These are phyloP conservation scores for Fomitiporia mediterranea DNA, from an alignment of 1,284 basidiomycete species.

Conservation along the genomic window DNA sequence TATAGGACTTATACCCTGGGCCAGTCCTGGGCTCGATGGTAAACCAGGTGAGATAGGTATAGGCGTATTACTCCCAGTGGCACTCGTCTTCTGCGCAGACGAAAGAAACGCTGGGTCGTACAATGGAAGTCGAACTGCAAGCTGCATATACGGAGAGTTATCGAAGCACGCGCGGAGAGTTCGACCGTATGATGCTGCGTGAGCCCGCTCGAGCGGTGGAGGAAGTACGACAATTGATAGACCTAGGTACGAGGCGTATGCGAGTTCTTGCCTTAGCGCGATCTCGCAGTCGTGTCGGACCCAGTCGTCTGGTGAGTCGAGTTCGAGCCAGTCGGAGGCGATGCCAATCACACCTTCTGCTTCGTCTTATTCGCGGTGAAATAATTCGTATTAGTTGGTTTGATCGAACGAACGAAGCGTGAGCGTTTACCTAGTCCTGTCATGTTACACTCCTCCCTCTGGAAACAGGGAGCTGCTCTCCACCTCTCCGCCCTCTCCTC, in stretches of 20 bases:
- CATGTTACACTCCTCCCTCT: constrained; percentile 84
- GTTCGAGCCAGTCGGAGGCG: constrained; percentile 90
- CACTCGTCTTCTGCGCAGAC: constrained; percentile 7
- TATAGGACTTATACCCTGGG: not conserved
- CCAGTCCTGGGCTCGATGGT: constrained; percentile 18
- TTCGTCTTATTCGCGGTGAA: constrained; percentile 63
- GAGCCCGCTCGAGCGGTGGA: constrained; percentile 80
- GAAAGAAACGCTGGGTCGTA: constrained; percentile 61
- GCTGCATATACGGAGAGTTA: constrained; percentile 63
- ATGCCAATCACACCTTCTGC: constrained; percentile 74
- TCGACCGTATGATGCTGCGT: constrained; percentile 89
- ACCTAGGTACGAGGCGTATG: constrained; percentile 91
- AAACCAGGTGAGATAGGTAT: constrained; percentile 25
- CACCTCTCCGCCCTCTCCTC: constrained; percentile 83
- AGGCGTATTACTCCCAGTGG: constrained; percentile 33
- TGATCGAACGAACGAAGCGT: constrained; percentile 13
- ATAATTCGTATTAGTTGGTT: not conserved
- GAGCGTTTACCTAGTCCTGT: constrained; percentile 70
- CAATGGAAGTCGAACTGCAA: constrained; percentile 81
- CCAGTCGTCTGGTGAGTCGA: constrained; percentile 91
- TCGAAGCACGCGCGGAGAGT: constrained; percentile 78
- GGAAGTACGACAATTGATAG: constrained; percentile 84
- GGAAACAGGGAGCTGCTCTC: constrained; percentile 79
- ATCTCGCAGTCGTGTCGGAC: constrained; percentile 95
- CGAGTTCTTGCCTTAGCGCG: constrained; percentile 89